These are phyloP conservation scores for Magnolia kwangsiensis DNA, from an alignment of 164 flowering plant species.

Conservation along the genomic window DNA sequence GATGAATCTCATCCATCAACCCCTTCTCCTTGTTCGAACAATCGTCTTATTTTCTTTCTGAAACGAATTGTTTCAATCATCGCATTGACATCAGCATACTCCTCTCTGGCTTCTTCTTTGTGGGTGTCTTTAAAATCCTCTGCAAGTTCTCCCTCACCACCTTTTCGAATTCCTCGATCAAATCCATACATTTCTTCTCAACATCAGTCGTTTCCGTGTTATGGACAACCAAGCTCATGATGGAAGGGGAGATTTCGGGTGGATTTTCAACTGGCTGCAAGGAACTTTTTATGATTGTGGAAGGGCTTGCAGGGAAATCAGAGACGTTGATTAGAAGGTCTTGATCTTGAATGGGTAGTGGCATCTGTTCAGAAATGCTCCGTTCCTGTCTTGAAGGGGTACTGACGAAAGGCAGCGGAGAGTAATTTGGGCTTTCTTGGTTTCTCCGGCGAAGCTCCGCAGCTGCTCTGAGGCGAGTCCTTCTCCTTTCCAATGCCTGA, in stretches of 20 bases:
- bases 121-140: slow-evolving; percentile 44
- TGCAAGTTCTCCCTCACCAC: slow-evolving; percentile 52
- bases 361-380: slow-evolving; percentile 18
- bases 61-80: slow-evolving; percentile 26
- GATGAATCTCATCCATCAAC: slow-evolving; percentile 23
- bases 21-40: neutral
- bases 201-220: neutral
- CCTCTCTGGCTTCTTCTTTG: slow-evolving; percentile 53
- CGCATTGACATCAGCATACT: slow-evolving; percentile 76
- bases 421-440: neutral
- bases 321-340: neutral
- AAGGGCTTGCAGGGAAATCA: slow-evolving; percentile 29
- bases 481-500: slow-evolving; percentile 80
- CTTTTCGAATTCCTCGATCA: slow-evolving; percentile 62
- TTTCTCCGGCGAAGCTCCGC: slow-evolving; percentile 13
- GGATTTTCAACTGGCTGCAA: slow-evolving; percentile 25
- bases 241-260: slow-evolving; percentile 39
- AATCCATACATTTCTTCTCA: slow-evolving; percentile 58
- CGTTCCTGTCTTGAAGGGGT: slow-evolving; percentile 29
- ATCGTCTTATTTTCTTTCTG: neutral
- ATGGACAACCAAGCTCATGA: too few relatives aligned
- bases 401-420: slow-evolving; percentile 8
- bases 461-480: slow-evolving; percentile 42
- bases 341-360: slow-evolving; percentile 3
- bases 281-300: slow-evolving; percentile 10